Conservation (phyloP, 2,329 filamentous ascomycete species). For the Aureobasidium sp. region DNA sequence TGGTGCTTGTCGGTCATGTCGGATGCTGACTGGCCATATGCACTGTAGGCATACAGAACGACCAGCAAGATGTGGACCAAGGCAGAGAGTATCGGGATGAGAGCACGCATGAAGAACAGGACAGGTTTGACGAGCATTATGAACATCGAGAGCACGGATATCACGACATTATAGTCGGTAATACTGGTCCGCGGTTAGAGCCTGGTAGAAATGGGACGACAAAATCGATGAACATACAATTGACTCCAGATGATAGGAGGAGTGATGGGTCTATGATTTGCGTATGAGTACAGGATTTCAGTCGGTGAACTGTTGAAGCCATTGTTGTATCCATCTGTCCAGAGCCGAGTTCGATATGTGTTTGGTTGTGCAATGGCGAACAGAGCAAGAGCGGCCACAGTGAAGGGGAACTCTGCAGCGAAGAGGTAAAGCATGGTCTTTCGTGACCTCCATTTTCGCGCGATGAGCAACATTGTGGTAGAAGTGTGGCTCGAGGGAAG, state of each 20-base stretch:
- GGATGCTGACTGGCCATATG: conserved; percentile 64
- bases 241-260: conserved; percentile 65
- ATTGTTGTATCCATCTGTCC: conserved; percentile 62
- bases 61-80: conserved; percentile 50
- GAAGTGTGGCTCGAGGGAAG: neutral
- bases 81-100: conserved; percentile 55
- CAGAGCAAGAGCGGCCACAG: conserved; percentile 58
- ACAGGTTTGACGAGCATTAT: conserved; percentile 63
- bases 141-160: conserved; percentile 69
- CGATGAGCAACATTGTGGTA: conserved; percentile 27
- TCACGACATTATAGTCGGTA: conserved; percentile 67
- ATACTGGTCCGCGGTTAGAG: conserved; percentile 41
- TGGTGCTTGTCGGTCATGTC: conserved; percentile 60
- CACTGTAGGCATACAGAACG: conserved; percentile 56
- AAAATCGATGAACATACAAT: conserved; percentile 47
- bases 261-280: conserved; percentile 56
- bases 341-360: conserved; percentile 62
- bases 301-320: conserved; percentile 67
- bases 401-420: conserved; percentile 55
- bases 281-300: conserved; percentile 62
- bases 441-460: conserved; percentile 47
- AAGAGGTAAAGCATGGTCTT: conserved; percentile 50
- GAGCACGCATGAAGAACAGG: conserved; percentile 62
- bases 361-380: conserved; percentile 68
- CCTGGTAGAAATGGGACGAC: neutral